Evolutionary conservation across 345 rosid genomes (phyloP), one percentile per base, ranked within the genome.

Genomic region (Xanthoceras sorbifolium): DNA sequence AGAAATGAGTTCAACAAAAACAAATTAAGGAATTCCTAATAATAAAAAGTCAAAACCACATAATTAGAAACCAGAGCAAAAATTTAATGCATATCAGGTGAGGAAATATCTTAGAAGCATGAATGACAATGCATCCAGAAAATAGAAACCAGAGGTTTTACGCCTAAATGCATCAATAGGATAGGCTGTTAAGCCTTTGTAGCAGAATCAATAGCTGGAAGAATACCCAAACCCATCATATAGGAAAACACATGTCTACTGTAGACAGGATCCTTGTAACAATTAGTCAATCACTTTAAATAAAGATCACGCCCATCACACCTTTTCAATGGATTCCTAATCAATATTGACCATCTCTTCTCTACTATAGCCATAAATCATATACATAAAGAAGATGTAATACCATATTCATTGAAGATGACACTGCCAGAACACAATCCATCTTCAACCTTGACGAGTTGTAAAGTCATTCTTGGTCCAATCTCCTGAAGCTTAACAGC

Each of bases 391-490:
- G 46, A 10, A n/a, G 46, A 42, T 42, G 46, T 64, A 68, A 26
- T 88, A 90, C 92, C 90, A 54, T 79, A 82, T 85, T 88, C 92
- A 76, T 73, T 88, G 84, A 91, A 92, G 82, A 94, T n/a, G n/a
- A n/a, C n/a, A n/a, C n/a, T 42, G 46, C 46, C 46, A 14, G 46
- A 42, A 42, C 46, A 86, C 74, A 97, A 84, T 68, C 97, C 99
- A 75, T 91, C 97, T 87, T 97, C 99, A 29, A 94, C 74, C 82
- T 85, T 94, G 25, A 83, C n/a, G 67, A 88, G 91, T 72, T 89
- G 87, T 68, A 90, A 90, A 17, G 92, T 91, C 99, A 97, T 94
- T 79, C 99, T 92, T 10, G 98, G 98, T 76, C 98, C 97, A 79
- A 94, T 87, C 75, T 96, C 99, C 80, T 94, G 98, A 64, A 94